phyloP scores from a whole-genome alignment of 805 yeast genomes.

The Kazachstania martiniae region DNA sequence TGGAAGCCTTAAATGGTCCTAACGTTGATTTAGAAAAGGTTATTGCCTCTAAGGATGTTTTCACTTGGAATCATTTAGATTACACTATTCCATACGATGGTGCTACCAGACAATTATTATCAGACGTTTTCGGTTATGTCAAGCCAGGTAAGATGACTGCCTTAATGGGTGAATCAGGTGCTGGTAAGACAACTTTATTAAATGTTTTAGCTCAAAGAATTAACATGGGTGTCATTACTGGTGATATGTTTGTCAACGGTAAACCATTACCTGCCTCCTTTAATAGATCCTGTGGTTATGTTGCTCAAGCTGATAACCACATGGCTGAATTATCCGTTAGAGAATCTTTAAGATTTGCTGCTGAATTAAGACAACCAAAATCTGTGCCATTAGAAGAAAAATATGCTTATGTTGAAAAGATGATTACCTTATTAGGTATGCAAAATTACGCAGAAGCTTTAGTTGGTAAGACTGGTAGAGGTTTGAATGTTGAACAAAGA shows the following conservation, averaged over 20 bases:
- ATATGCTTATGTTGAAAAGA: slow-evolving; percentile 55
- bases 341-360: slow-evolving; percentile 64
- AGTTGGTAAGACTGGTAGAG: slow-evolving; percentile 68
- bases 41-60: slow-evolving; percentile 38
- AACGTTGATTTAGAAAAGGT: slow-evolving; percentile 24
- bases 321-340: slow-evolving; percentile 59
- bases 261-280: slow-evolving; percentile 47
- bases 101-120: slow-evolving; percentile 45
- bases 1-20: slow-evolving; percentile 27
- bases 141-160: slow-evolving; percentile 77
- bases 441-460: slow-evolving; percentile 62
- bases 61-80: slow-evolving; percentile 63
- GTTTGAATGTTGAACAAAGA: slow-evolving; percentile 58
- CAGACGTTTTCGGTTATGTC: slow-evolving; percentile 57
- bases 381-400: slow-evolving; percentile 47
- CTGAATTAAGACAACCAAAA: slow-evolving; percentile 60
- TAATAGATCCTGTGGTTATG: slow-evolving; percentile 71
- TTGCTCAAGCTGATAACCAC: slow-evolving; percentile 74
- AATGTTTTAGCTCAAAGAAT: slow-evolving; percentile 66
- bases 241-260: slow-evolving; percentile 66
- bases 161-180: slow-evolving; percentile 80
- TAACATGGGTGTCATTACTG: slow-evolving; percentile 58
- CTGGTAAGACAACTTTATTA: slow-evolving; percentile 72
- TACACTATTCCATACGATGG: slow-evolving; percentile 54
- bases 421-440: slow-evolving; percentile 61